Percentiles rank a stretch among this genome's conserved stretches.
Evolutionary conservation across 228 moss, liverwort and hornwort species (phyloP).

Genomic region (Sphagnum magellanicum): DNA sequence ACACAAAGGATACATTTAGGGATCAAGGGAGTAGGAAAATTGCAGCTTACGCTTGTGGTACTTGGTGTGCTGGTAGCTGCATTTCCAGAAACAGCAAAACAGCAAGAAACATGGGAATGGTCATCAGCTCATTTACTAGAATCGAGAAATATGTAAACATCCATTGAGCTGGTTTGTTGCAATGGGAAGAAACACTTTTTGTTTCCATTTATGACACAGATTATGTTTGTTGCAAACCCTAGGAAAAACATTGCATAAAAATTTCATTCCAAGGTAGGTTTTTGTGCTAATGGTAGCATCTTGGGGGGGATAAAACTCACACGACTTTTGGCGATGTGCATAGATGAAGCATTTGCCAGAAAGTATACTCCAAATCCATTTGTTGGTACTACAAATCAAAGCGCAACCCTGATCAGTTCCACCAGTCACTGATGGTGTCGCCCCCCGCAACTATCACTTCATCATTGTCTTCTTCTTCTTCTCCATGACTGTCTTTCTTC

Average conservation of each 20-base stretch:
- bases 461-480: background rate
- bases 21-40: background rate
- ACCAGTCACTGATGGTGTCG: background rate
- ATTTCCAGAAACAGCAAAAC: slow-evolving; percentile 3
- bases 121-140: background rate
- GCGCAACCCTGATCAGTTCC: slow-evolving; percentile 9
- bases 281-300: background rate
- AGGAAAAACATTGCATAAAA: background rate
- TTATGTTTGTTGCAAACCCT: background rate
- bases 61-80: slow-evolving; percentile 96
- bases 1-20: background rate
- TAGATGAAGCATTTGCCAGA: slow-evolving; percentile 99
- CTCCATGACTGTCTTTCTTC: background rate
- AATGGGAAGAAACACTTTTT: background rate
- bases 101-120: background rate
- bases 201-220: background rate
- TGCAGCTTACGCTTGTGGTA: slow-evolving; percentile 85
- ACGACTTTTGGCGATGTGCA: slow-evolving; percentile 99
- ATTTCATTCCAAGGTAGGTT: background rate
- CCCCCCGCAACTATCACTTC: slow-evolving; percentile 5
- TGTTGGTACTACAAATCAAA: slow-evolving; percentile 71
- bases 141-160: background rate
- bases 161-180: background rate
- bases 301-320: slow-evolving; percentile 34
- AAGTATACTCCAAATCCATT: slow-evolving; percentile 99